Conservation (phyloP, 163 green algal species). For the Scenedesmus sp. region DNA sequence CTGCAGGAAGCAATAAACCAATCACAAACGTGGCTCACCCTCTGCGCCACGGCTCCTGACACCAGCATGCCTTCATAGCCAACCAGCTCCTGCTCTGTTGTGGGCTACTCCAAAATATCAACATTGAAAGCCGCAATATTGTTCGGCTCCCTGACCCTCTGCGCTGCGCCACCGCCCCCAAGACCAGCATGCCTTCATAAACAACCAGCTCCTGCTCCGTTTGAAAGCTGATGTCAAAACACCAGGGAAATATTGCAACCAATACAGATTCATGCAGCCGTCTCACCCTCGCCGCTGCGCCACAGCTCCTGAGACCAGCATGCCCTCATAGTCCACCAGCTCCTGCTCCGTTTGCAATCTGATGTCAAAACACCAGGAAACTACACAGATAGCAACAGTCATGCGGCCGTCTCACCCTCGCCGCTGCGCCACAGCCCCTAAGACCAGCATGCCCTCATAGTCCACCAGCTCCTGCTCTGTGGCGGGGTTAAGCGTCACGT, state of each 20-base stretch:
- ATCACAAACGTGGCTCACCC: too few relatives aligned
- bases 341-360: conserved; percentile 56
- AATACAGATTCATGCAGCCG: neutral
- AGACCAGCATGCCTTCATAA: conserved; percentile 92
- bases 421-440: conserved; percentile 81
- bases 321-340: conserved; percentile 93
- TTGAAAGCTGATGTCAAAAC: neutral
- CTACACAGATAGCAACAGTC: neutral
- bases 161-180: conserved; percentile 79
- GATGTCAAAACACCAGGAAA: neutral
- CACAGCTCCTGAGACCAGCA: conserved; percentile 87
- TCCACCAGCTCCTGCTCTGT: conserved; percentile 82
- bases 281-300: conserved; percentile 75
- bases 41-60: too few relatives aligned
- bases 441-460: conserved; percentile 94
- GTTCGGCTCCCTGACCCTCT: conserved; percentile 51
- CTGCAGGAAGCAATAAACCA: too few relatives aligned
- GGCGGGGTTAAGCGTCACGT: conserved; percentile 31
- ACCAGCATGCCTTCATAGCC: neutral
- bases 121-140: too few relatives aligned
- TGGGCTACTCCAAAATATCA: too few relatives aligned
- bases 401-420: conserved; percentile 52
- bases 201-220: conserved; percentile 79
- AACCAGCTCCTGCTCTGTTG: too few relatives aligned
- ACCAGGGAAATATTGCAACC: neutral